Conservation (phyloP, 805 yeast species). For the Cyberlindnera subsufficiens region DNA sequence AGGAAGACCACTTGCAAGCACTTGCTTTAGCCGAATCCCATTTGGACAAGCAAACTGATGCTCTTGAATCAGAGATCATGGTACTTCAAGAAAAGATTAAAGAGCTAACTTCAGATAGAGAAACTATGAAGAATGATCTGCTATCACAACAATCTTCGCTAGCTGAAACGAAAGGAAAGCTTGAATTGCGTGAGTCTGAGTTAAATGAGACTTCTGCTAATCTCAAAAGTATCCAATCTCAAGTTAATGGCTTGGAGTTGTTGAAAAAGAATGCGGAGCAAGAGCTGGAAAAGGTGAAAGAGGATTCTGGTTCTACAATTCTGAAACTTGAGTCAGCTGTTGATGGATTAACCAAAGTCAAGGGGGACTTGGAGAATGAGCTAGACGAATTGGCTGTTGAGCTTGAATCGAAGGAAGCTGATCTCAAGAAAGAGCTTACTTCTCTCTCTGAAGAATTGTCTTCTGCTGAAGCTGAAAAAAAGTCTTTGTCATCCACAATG, state of each 20-base stretch:
- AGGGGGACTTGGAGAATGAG: slow-evolving; percentile 16
- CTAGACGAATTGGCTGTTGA: slow-evolving; percentile 23
- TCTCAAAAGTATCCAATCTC: no score
- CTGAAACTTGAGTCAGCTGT: slow-evolving; percentile 3
- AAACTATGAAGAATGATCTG: no score
- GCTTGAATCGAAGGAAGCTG: slow-evolving; percentile 24
- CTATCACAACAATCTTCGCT: no score
- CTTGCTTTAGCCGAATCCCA: not conserved
- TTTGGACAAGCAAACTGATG: not conserved
- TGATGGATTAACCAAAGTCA: slow-evolving; percentile 3
- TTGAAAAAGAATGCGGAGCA: not conserved
- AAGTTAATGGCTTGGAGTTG: no score
- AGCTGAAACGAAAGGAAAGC: no score
- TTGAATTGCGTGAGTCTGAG: no score
- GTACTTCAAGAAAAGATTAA: not conserved
- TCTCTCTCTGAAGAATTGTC: slow-evolving; percentile 22
- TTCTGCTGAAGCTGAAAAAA: slow-evolving; percentile 26
- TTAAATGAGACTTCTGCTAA: no score
- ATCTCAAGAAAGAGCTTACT: slow-evolving; percentile 20
- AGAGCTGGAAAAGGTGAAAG: not conserved
- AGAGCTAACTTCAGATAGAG: not conserved
- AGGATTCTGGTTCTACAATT: not conserved
- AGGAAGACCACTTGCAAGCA: not conserved
- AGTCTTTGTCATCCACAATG: slow-evolving; percentile 26
- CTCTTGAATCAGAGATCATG: not conserved